Conservation (phyloP, 1,284 basidiomycete species). For the Schizophyllum commune region DNA sequence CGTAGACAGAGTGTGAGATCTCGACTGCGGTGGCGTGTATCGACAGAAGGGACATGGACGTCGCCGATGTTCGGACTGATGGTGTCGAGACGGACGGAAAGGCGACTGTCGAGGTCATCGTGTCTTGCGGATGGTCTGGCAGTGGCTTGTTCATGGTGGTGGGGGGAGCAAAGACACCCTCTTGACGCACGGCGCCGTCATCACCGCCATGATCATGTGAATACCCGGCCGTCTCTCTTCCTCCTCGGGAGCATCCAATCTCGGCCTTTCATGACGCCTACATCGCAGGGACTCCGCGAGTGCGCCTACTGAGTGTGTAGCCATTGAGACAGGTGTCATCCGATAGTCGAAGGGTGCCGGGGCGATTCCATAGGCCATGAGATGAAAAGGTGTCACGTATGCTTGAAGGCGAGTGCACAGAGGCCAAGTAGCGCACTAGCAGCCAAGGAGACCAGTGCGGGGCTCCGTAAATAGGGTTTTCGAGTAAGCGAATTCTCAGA, state of each 20-base stretch:
- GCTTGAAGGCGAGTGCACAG: too few relatives aligned
- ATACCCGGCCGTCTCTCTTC: background rate
- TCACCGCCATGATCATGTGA: background rate
- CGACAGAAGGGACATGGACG: constrained; percentile 22
- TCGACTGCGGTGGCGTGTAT: constrained; percentile 53
- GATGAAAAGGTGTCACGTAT: too few relatives aligned
- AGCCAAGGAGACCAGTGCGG: too few relatives aligned
- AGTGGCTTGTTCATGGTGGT: background rate
- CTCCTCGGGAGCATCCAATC: background rate
- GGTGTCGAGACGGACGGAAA: background rate
- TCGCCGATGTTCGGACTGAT: background rate
- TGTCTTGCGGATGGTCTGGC: background rate
- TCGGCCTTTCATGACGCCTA: background rate
- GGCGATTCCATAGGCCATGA: too few relatives aligned
- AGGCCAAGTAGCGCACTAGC: too few relatives aligned
- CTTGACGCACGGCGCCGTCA: background rate
- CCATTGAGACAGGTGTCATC: too few relatives aligned
- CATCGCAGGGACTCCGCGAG: background rate
- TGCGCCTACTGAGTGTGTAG: too few relatives aligned
- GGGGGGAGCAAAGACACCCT: background rate
- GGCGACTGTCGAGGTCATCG: background rate
- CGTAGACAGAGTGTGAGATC: constrained; percentile 60
- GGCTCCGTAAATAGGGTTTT: too few relatives aligned
- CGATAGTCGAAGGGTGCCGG: too few relatives aligned
- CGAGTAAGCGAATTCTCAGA: too few relatives aligned